Evolutionary conservation across 257 asterid genomes (phyloP).

Genomic region (Solanum lignicaule): DNA sequence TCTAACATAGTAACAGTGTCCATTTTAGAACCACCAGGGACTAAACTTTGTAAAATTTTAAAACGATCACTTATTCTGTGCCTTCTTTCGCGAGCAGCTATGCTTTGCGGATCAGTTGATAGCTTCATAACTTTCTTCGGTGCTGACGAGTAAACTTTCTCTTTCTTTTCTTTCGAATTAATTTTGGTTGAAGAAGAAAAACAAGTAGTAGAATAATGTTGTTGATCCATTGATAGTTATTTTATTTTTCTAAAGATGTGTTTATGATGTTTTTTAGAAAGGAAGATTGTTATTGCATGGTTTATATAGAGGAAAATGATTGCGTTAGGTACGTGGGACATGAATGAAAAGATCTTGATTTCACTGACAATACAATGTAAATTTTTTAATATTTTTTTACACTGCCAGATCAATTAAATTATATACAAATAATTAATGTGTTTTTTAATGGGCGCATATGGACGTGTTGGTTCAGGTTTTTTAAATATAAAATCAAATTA

Average conservation of each 20-base stretch:
- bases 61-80: conserved; percentile 74
- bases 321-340: conserved; percentile 9
- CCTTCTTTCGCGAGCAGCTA: conserved; percentile 77
- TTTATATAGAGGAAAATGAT: conserved; percentile 7
- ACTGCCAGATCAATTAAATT: not conserved
- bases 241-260: not conserved
- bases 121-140: conserved; percentile 20
- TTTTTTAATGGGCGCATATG: too few species aligned
- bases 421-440: not conserved
- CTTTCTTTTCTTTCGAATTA: conserved; percentile 9
- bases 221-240: not conserved
- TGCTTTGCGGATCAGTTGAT: conserved; percentile 77
- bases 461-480: too few species aligned
- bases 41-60: conserved; percentile 67
- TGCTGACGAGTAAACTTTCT: not conserved
- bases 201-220: conserved; percentile 3
- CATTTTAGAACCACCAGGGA: conserved; percentile 72
- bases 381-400: not conserved
- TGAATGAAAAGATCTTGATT: not conserved
- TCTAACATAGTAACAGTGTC: conserved; percentile 82
- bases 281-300: not conserved
- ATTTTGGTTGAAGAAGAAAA: conserved; percentile 10
- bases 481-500: too few species aligned
- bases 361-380: not conserved
- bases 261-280: not conserved